These are phyloP conservation scores for Neopestalotiopsis clavispora DNA, from an alignment of 2,329 filamentous ascomycete genomes.

Conservation along the genomic window DNA sequence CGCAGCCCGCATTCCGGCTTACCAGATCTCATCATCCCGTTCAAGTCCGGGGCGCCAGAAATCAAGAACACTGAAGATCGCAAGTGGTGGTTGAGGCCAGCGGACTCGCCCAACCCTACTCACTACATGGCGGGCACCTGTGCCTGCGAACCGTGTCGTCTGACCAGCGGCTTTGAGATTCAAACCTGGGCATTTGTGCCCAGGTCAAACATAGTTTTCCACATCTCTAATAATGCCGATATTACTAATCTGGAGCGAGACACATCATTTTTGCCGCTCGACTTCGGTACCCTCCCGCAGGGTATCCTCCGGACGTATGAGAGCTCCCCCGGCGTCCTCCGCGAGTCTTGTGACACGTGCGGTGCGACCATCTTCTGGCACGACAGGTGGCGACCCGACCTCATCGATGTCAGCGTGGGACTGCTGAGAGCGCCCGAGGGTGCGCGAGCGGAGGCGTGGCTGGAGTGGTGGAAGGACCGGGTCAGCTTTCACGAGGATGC, in stretches of 20 bases:
- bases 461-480: conserved; percentile 64
- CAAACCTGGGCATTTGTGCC: conserved; percentile 71
- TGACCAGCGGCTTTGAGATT: conserved; percentile 65
- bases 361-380: conserved; percentile 71
- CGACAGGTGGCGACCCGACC: conserved; percentile 52
- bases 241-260: background rate
- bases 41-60: conserved; percentile 38
- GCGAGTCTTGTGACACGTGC: conserved; percentile 67
- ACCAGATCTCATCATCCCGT: conserved; percentile 59
- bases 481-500: conserved; percentile 66
- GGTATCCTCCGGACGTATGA: conserved; percentile 56
- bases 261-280: conserved; percentile 31
- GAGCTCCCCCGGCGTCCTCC: conserved; percentile 56
- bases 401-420: conserved; percentile 70
- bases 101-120: conserved; percentile 30
- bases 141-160: conserved; percentile 65
- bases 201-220: conserved; percentile 57
- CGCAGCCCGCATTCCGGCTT: conserved; percentile 50
- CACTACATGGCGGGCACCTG: conserved; percentile 66
- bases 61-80: conserved; percentile 50
- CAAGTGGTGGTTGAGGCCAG: conserved; percentile 64
- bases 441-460: conserved; percentile 59
- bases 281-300: conserved; percentile 40
- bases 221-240: conserved; percentile 32
- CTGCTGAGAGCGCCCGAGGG: conserved; percentile 56